Evolutionary conservation across 305 asterid species (phyloP).

Genomic region (Plantago coronopus): DNA sequence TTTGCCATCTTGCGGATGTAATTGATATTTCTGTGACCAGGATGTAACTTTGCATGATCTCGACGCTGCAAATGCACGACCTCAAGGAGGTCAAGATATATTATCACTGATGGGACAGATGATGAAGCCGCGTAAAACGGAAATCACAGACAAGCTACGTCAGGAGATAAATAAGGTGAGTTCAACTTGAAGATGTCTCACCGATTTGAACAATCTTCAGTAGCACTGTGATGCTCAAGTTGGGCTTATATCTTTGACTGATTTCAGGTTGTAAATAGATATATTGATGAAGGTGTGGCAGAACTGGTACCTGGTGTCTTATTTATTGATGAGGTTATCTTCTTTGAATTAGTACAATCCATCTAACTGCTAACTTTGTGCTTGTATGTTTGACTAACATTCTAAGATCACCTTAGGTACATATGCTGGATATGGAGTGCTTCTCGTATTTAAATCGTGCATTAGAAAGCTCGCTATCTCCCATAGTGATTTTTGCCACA

Average conservation of each 20-base stretch:
- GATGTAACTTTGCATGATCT: constrained; percentile 97
- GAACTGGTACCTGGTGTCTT: constrained; percentile 97
- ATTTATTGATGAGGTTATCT: constrained; percentile 81
- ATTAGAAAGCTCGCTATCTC: constrained; percentile 80
- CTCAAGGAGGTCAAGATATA: constrained; percentile 99
- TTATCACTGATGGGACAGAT: constrained; percentile 96
- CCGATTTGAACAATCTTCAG: too few species aligned
- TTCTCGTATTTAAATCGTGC: constrained; percentile 92
- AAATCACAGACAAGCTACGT: constrained; percentile 89
- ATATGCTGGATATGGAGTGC: constrained; percentile 97
- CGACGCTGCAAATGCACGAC: constrained; percentile 98
- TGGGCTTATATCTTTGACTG: constrained; percentile 5
- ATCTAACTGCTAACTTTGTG: constrained; percentile 1
- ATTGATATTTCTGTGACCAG: constrained; percentile 31
- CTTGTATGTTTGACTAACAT: constrained; percentile 11
- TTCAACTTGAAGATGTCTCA: too few species aligned
- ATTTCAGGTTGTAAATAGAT: constrained; percentile 86
- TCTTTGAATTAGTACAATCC: constrained; percentile 2
- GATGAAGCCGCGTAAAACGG: constrained; percentile 98
- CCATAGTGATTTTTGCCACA: constrained; percentile 90
- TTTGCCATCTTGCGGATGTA: constrained; percentile 11
- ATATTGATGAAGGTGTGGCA: constrained; percentile 95
- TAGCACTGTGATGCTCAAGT: too few species aligned
- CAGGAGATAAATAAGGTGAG: constrained; percentile 91
- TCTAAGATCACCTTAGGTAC: constrained; percentile 48